Percentiles rank a stretch among this genome's conserved stretches.
These are phyloP conservation scores for Aspergillus ostianus DNA, from an alignment of 495 filamentous ascomycete genomes.

Conservation along the genomic window DNA sequence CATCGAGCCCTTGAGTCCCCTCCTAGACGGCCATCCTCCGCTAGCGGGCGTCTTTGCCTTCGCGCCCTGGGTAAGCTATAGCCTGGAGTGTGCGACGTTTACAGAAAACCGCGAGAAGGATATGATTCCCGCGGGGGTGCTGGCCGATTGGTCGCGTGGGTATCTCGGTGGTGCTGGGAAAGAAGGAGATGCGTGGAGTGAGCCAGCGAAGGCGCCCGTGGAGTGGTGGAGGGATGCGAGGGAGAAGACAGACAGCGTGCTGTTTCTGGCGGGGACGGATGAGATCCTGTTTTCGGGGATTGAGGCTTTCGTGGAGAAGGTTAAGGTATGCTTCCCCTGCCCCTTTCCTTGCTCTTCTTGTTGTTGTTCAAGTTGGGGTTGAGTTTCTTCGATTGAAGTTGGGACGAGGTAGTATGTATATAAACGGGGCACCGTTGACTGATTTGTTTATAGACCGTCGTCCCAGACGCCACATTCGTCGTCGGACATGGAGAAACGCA, in stretches of 20 bases:
- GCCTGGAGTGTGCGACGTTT: conserved; percentile 35
- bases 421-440: background rate
- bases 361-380: background rate
- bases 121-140: conserved; percentile 29
- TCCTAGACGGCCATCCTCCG: conserved; percentile 15
- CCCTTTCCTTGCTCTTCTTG: background rate
- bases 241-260: conserved; percentile 41
- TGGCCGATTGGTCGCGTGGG: conserved; percentile 39
- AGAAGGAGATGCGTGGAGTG: conserved; percentile 53
- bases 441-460: conserved; percentile 25
- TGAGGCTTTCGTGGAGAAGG: conserved; percentile 45
- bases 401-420: no score
- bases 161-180: conserved; percentile 45
- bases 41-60: conserved; percentile 51
- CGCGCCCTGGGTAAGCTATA: conserved; percentile 57
- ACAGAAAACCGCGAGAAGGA: conserved; percentile 50
- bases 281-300: conserved; percentile 61
- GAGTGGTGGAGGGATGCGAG: conserved; percentile 53
- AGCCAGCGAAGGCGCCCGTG: conserved; percentile 47
- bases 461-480: conserved; percentile 31
- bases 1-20: conserved; percentile 31
- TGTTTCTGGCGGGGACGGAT: conserved; percentile 53
- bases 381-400: no score
- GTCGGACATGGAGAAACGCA: conserved; percentile 37
- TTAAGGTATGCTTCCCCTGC: conserved; percentile 31